Evolutionary conservation across 345 rosid species (phyloP), one percentile per base, ranked within the genome.

Genomic region (Sapria himalayana): DNA sequence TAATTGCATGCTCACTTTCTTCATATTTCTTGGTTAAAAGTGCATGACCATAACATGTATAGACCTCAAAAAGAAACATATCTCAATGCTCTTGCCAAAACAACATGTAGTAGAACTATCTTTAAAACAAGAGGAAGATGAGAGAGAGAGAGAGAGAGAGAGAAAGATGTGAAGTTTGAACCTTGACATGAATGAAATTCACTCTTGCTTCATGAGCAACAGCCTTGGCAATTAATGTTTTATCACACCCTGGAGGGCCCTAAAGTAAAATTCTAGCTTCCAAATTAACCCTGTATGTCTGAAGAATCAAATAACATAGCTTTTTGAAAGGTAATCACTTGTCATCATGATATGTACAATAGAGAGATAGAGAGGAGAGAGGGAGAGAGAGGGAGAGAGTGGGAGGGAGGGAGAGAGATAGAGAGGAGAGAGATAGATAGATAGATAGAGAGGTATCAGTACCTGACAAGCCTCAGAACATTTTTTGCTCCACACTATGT

Each of bases 201-300:
- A 93, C 98, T 45, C 91, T 94, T 1, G 94, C 85, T 65, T 82
- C 98, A 58, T 76, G 74, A 25, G 98, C 98, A 25, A 70, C 91
- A 40, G 98, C 98, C 70, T 82, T 82, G 45, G 98, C 98, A 46
- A 89, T 80, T 57, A 89, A 71, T 22, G 95, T 89, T 66, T 89
- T 89, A 7, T 95, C 98, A 55, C 98, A 89, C 15, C 98, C 98
- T 13, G 95, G 98, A 20, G 98, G 95, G 33, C 98, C 98, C 54
- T 72, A 89, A 34, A 82, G 93, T 71, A 89, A 64, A 68, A 82
- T 79, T 40, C 98, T 92, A 0, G 85, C 72, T 73, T 76, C 93
- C 46, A 71, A 57, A 54, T 64, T 67, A 46, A 73, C 64, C 34
- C 93, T 81, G 52, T 76, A 77, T 48, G 65, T 76, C 98, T 89